phyloP scores from a whole-genome alignment of 352 stramenopile genomes.

The Phytophthora sansomeana region DNA sequence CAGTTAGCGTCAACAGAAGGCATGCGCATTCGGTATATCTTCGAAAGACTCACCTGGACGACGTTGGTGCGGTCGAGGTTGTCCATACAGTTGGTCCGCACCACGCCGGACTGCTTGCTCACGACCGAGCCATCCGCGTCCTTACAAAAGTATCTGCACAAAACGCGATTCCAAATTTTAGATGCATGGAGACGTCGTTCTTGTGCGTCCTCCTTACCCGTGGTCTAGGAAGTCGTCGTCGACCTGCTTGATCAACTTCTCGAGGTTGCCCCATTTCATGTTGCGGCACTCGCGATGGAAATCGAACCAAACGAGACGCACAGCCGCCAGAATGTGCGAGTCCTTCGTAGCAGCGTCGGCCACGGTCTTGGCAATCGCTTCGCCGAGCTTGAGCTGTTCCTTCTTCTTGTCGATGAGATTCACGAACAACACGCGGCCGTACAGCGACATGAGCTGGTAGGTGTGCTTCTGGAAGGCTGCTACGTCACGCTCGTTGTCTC shows the following conservation, averaged over 20 bases:
- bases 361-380: constrained; percentile 88
- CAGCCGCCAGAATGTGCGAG: constrained; percentile 68
- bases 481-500: constrained; percentile 53
- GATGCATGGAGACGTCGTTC: background rate
- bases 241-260: constrained; percentile 90
- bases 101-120: constrained; percentile 90
- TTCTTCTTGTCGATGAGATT: constrained; percentile 97
- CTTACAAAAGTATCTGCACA: constrained; percentile 67
- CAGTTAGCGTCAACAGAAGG: background rate
- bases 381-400: constrained; percentile 93
- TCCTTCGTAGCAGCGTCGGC: constrained; percentile 55
- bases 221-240: constrained; percentile 84
- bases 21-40: background rate
- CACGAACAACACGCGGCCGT: constrained; percentile 88
- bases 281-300: constrained; percentile 97
- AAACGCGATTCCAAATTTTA: constrained; percentile 1
- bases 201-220: constrained; percentile 36
- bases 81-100: constrained; percentile 99
- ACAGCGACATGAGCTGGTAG: constrained; percentile 70
- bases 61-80: constrained; percentile 95
- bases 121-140: constrained; percentile 51
- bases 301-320: constrained; percentile 95
- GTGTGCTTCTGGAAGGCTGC: constrained; percentile 64
- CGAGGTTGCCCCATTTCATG: constrained; percentile 94
- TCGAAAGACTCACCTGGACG: constrained; percentile 49